These are phyloP conservation scores for Fusarium penzigii DNA, from an alignment of 2,329 filamentous ascomycete species.

Conservation along the genomic window DNA sequence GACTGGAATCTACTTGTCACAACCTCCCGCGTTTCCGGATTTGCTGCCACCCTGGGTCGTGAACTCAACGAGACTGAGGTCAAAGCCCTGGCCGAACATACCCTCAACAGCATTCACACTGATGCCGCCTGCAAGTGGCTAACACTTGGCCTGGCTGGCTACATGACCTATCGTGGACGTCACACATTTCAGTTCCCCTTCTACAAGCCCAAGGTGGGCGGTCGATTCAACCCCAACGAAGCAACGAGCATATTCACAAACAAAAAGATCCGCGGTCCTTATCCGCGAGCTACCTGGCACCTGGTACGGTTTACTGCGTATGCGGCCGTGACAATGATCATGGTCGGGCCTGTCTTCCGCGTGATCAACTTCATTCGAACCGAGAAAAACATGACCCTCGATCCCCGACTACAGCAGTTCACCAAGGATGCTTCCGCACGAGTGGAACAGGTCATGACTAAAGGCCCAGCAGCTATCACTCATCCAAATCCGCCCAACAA, in stretches of 20 bases:
- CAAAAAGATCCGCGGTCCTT: slow-evolving; percentile 27
- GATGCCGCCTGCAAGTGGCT: slow-evolving; percentile 34
- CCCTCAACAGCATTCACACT: slow-evolving; percentile 33
- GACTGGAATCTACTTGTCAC: slow-evolving; percentile 31
- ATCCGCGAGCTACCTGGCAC: slow-evolving; percentile 28
- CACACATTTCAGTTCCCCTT: slow-evolving; percentile 32
- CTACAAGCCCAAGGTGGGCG: slow-evolving; percentile 28
- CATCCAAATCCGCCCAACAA: slow-evolving; percentile 4
- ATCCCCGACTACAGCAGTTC: slow-evolving; percentile 23
- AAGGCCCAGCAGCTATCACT: not conserved
- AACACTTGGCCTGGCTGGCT: slow-evolving; percentile 25
- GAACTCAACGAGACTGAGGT: slow-evolving; percentile 39
- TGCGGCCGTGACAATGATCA: slow-evolving; percentile 25
- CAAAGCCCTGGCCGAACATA: slow-evolving; percentile 37
- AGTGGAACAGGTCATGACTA: slow-evolving; percentile 25
- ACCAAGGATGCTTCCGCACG: slow-evolving; percentile 25
- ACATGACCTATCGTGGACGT: slow-evolving; percentile 31
- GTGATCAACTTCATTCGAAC: slow-evolving; percentile 25
- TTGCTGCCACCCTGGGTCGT: slow-evolving; percentile 32
- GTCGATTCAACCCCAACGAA: slow-evolving; percentile 30
- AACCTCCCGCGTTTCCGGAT: slow-evolving; percentile 28
- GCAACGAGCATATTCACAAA: slow-evolving; percentile 29
- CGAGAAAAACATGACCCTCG: slow-evolving; percentile 23
- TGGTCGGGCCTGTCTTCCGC: slow-evolving; percentile 28
- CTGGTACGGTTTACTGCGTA: slow-evolving; percentile 29